Percentiles rank a stretch among this genome's conserved stretches.
phyloP scores from a whole-genome alignment of 1,284 basidiomycete species.

The Cerrena zonata region DNA sequence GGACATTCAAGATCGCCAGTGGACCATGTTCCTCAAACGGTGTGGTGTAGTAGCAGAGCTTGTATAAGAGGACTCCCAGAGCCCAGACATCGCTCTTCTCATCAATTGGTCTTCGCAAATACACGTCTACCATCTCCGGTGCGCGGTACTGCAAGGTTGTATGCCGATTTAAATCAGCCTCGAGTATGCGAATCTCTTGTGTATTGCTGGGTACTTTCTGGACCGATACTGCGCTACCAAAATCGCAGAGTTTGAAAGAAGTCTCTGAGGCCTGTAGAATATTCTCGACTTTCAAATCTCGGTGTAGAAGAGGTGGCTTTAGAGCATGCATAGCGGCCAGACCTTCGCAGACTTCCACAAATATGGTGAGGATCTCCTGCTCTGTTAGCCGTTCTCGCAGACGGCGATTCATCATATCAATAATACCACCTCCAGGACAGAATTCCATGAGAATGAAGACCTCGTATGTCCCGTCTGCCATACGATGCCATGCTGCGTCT shows the following conservation, averaged over 20 bases:
- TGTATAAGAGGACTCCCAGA: conserved; percentile 72
- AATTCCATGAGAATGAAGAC: conserved; percentile 99
- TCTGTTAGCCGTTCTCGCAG: conserved; percentile 90
- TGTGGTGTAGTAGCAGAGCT: conserved; percentile 95
- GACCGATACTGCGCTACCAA: conserved; percentile 86
- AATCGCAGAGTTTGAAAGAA: conserved; percentile 95
- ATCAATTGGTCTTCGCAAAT: conserved; percentile 76
- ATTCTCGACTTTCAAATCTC: conserved; percentile 98
- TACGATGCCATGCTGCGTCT: conserved; percentile 85
- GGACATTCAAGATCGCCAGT: conserved; percentile 92
- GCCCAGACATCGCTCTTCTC: conserved; percentile 88
- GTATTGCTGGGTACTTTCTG: conserved; percentile 67
- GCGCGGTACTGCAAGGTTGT: conserved; percentile 95
- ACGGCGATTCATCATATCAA: conserved; percentile 98
- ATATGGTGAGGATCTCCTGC: conserved; percentile 94
- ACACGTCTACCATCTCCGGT: conserved; percentile 96
- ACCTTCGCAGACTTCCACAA: conserved; percentile 90
- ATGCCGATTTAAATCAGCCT: conserved; percentile 88
- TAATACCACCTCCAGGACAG: conserved; percentile 91
- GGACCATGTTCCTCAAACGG: conserved; percentile 97
- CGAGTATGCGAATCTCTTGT: conserved; percentile 80
- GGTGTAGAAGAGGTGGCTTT: conserved; percentile 84
- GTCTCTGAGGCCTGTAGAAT: conserved; percentile 77
- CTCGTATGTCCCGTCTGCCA: conserved; percentile 82
- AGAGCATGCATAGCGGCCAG: conserved; percentile 95